A percentile compares a stretch with the other conserved stretches of the same genome.
Conservation (phyloP, 768 basidiomycete genomes). For the Rickenella mellea region DNA sequence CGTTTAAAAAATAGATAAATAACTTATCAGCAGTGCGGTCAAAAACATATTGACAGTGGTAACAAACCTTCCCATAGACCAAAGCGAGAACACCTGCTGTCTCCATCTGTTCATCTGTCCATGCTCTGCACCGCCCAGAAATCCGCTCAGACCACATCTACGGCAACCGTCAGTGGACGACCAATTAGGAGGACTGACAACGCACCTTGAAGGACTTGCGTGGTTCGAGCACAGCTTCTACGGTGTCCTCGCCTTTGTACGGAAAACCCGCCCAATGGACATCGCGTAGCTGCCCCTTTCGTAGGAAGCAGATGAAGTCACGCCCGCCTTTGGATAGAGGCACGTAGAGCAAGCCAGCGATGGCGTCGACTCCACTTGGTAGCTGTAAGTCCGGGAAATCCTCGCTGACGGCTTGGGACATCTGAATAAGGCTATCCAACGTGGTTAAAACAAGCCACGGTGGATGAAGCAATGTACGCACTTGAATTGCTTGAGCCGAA, state of each 20-base stretch:
- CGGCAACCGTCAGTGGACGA: neutral
- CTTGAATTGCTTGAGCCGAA: conserved; percentile 65
- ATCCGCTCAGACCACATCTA: conserved; percentile 65
- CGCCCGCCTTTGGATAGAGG: conserved; percentile 63
- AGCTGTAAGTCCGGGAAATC: conserved; percentile 69
- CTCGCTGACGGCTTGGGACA: conserved; percentile 52
- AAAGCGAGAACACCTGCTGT: conserved; percentile 72
- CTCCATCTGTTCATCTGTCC: conserved; percentile 79
- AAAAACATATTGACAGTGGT: too few species aligned
- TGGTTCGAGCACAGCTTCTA: conserved; percentile 47
- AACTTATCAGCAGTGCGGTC: neutral
- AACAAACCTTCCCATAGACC: conserved; percentile 61
- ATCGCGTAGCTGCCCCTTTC: conserved; percentile 63
- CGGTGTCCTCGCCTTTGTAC: conserved; percentile 32
- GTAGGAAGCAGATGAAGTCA: conserved; percentile 75
- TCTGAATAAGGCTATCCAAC: conserved; percentile 48
- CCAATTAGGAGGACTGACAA: neutral
- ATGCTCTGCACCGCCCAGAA: conserved; percentile 53
- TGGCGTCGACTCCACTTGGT: conserved; percentile 46
- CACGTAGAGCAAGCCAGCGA: conserved; percentile 69
- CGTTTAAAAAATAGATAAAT: neutral
- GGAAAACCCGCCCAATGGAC: conserved; percentile 78
- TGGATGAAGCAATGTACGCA: conserved; percentile 21
- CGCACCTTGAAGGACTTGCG: conserved; percentile 60
- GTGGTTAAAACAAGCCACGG: neutral